Evolutionary conservation across 1,139 yeast species (phyloP).

Genomic region (Meyerozyma elateridarum): DNA sequence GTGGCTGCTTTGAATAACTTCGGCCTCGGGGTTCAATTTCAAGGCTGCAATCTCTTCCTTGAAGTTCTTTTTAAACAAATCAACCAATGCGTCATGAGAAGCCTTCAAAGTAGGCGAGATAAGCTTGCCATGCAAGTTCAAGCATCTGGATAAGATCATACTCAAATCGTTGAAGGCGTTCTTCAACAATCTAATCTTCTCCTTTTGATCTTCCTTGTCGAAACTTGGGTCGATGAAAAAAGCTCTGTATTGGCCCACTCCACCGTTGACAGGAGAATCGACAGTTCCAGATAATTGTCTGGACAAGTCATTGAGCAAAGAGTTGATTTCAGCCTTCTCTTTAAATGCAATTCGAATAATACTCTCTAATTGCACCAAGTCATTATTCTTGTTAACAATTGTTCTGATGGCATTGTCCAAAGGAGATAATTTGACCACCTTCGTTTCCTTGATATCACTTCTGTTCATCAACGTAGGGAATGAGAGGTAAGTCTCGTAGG

Average conservation of each 20-base stretch:
- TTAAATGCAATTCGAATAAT: conserved; percentile 53
- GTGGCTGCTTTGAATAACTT: background rate
- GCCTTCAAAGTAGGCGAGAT: conserved; percentile 54
- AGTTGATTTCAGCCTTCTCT: conserved; percentile 46
- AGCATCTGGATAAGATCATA: conserved; percentile 58
- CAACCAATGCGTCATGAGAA: conserved; percentile 64
- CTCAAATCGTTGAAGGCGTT: conserved; percentile 70
- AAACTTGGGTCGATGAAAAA: conserved; percentile 50
- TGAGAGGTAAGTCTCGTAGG: conserved; percentile 67
- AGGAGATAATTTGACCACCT: conserved; percentile 71
- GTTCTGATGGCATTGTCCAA: conserved; percentile 76
- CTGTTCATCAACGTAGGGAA: conserved; percentile 90
- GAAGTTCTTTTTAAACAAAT: conserved; percentile 65
- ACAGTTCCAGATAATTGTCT: conserved; percentile 83
- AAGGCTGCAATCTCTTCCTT: conserved; percentile 52
- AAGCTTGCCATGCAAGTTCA: conserved; percentile 63
- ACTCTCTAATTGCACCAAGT: conserved; percentile 64
- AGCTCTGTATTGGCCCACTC: conserved; percentile 76
- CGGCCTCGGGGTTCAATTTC: conserved; percentile 18
- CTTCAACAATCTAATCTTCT: conserved; percentile 47
- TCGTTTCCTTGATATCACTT: conserved; percentile 57
- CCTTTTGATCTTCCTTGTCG: conserved; percentile 37
- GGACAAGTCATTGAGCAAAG: conserved; percentile 63
- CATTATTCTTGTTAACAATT: conserved; percentile 64
- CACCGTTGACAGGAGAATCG: conserved; percentile 91